Percentiles rank a stretch among this genome's conserved stretches.
Evolutionary conservation across 2,329 filamentous ascomycete genomes (phyloP).

Genomic region (Alternaria triticimaculans): DNA sequence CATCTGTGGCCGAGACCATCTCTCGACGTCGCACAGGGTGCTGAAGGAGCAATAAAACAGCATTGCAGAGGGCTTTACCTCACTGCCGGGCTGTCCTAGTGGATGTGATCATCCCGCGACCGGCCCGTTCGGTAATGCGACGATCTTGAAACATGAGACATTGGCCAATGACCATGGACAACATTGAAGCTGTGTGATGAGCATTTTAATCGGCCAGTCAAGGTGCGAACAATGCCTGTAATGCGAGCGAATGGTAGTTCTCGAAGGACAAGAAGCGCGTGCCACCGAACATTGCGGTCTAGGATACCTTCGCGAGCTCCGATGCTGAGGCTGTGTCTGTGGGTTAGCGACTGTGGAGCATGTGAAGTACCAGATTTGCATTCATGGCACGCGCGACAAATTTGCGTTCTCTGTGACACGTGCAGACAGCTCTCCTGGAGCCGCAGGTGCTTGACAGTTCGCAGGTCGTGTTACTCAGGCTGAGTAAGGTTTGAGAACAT

Average conservation of each 20-base stretch:
- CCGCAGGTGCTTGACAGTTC: background rate
- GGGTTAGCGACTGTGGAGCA: background rate
- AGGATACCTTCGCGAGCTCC: background rate
- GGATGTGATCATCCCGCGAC: conserved; percentile 6
- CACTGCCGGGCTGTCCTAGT: conserved; percentile 6
- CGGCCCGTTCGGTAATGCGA: conserved; percentile 10
- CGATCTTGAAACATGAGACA: conserved; percentile 15
- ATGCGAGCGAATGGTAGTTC: background rate
- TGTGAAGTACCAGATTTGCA: background rate
- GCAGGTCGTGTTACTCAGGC: background rate
- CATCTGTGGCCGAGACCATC: background rate
- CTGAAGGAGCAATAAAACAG: background rate
- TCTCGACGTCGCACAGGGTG: background rate
- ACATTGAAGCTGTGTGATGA: background rate
- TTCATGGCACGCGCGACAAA: background rate
- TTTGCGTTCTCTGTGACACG: background rate
- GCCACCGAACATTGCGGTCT: background rate
- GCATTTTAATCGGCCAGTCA: background rate
- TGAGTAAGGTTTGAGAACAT: background rate
- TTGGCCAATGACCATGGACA: background rate
- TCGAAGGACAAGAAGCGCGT: background rate
- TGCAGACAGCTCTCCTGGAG: background rate
- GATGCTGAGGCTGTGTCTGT: background rate
- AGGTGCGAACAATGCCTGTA: background rate
- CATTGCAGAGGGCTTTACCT: background rate